Percentiles rank a stretch among this genome's conserved stretches.
Evolutionary conservation across 306 rosid species (phyloP).

Genomic region (Hippophae gyantsensis): DNA sequence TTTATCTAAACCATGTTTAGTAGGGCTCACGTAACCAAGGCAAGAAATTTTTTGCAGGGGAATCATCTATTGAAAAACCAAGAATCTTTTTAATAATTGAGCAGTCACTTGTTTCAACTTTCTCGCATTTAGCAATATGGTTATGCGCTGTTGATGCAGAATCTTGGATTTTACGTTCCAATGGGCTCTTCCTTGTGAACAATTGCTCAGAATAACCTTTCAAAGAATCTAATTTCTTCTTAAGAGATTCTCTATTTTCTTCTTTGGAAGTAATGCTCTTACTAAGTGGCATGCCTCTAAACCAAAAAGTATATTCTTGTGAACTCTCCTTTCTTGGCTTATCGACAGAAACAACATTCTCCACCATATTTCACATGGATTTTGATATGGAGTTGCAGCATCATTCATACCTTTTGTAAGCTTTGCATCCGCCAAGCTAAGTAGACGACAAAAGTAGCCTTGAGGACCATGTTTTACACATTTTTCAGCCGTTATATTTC

Average conservation of each 20-base stretch:
- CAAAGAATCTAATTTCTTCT: conserved; percentile 8
- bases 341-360: conserved; percentile 4
- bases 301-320: conserved; percentile 51
- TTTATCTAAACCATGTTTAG: conserved; percentile 5
- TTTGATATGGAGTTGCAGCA: conserved; percentile 29
- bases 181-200: conserved; percentile 26
- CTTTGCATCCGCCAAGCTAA: conserved; percentile 22
- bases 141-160: conserved; percentile 26
- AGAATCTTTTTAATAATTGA: conserved; percentile 34
- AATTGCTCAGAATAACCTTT: conserved; percentile 14
- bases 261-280: conserved; percentile 31
- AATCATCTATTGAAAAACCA: conserved; percentile 50
- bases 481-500: conserved; percentile 24
- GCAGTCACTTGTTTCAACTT: conserved; percentile 31
- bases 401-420: conserved; percentile 39
- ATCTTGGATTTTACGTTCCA: conserved; percentile 26
- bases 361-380: conserved; percentile 10
- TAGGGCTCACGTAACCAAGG: conserved; percentile 12
- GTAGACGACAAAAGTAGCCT: conserved; percentile 25
- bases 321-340: conserved; percentile 23
- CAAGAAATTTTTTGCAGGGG: conserved; percentile 21
- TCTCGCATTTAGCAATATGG: conserved; percentile 27
- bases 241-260: conserved; percentile 19
- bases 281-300: conserved; percentile 26
- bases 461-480: conserved; percentile 22